Evolutionary conservation across 441 rosid genomes (phyloP).

Genomic region (Pelargonium citronellum): DNA sequence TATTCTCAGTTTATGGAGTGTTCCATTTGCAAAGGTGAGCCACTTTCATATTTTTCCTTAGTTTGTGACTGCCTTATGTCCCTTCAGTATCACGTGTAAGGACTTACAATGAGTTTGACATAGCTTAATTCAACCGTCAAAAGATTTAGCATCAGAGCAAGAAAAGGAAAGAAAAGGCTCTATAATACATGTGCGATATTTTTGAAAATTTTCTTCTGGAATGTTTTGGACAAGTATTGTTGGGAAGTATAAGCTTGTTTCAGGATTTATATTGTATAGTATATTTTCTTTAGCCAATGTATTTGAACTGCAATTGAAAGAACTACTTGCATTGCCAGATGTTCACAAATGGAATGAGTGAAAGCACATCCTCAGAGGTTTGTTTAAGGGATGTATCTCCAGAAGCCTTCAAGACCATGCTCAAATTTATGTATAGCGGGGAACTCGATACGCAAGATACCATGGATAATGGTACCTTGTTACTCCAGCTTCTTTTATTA

Average conservation of each 20-base stretch:
- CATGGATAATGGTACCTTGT: slow-evolving; percentile 52
- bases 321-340: slow-evolving; percentile 46
- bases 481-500: slow-evolving; percentile 79
- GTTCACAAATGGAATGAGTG: slow-evolving; percentile 98
- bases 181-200: neutral
- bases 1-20: slow-evolving; percentile 80
- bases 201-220: neutral
- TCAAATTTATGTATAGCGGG: slow-evolving; percentile 76
- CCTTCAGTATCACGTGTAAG: neutral
- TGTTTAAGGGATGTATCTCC: slow-evolving; percentile 61
- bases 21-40: slow-evolving; percentile 85
- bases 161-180: neutral
- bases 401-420: slow-evolving; percentile 72
- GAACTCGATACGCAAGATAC: slow-evolving; percentile 61
- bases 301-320: slow-evolving; percentile 18
- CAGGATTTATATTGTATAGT: slow-evolving; percentile 4
- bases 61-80: slow-evolving; percentile 4
- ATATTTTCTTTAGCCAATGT: slow-evolving; percentile 18
- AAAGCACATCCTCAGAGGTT: slow-evolving; percentile 64
- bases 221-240: neutral
- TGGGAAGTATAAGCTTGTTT: neutral
- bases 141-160: neutral
- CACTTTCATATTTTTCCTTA: slow-evolving; percentile 12
- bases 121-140: neutral
- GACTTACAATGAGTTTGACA: neutral